A percentile compares a stretch with the other conserved stretches of the same genome.
Conservation (phyloP, 1,284 basidiomycete genomes). For the Chalciporus sp. region DNA sequence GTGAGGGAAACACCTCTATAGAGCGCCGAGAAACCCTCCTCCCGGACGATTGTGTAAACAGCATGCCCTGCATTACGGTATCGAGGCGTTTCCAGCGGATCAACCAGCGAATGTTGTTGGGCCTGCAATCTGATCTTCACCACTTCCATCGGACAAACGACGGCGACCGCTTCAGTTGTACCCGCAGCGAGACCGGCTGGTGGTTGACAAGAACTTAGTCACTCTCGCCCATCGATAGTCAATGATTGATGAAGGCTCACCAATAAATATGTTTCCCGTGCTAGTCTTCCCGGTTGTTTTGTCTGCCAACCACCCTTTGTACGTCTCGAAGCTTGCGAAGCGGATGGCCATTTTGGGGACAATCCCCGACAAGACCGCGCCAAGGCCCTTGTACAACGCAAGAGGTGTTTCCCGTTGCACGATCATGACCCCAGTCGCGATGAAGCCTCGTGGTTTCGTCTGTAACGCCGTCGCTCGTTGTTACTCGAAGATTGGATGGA, state of each 20-base stretch:
- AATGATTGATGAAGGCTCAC: too few relatives aligned
- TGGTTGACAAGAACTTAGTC: slow-evolving; percentile 4
- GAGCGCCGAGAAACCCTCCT: slow-evolving; percentile 86
- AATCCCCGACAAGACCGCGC: slow-evolving; percentile 96
- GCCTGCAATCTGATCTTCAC: slow-evolving; percentile 99
- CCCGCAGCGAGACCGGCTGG: slow-evolving; percentile 92
- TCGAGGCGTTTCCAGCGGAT: slow-evolving; percentile 91
- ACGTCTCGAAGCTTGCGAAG: slow-evolving; percentile 96
- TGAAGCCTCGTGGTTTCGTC: slow-evolving; percentile 92
- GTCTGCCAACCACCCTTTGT: slow-evolving; percentile 85
- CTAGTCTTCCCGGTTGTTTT: slow-evolving; percentile 76
- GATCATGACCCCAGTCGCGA: slow-evolving; percentile 91
- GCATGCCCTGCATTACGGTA: slow-evolving; percentile 98
- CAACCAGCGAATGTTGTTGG: slow-evolving; percentile 96
- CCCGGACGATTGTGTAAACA: slow-evolving; percentile 92
- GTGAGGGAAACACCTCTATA: slow-evolving; percentile 95
- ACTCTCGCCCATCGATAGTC: background rate
- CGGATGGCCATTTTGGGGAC: slow-evolving; percentile 99
- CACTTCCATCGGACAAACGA: slow-evolving; percentile 99
- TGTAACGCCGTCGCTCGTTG: slow-evolving; percentile 33
- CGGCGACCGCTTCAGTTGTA: slow-evolving; percentile 90
- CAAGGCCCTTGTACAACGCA: slow-evolving; percentile 97
- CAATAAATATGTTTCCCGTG: slow-evolving; percentile 78
- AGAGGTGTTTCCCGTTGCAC: slow-evolving; percentile 91
- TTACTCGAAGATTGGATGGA: slow-evolving; percentile 41